Evolutionary conservation across 768 basidiomycete genomes (phyloP).

Genomic region (Auricularia cornea): DNA sequence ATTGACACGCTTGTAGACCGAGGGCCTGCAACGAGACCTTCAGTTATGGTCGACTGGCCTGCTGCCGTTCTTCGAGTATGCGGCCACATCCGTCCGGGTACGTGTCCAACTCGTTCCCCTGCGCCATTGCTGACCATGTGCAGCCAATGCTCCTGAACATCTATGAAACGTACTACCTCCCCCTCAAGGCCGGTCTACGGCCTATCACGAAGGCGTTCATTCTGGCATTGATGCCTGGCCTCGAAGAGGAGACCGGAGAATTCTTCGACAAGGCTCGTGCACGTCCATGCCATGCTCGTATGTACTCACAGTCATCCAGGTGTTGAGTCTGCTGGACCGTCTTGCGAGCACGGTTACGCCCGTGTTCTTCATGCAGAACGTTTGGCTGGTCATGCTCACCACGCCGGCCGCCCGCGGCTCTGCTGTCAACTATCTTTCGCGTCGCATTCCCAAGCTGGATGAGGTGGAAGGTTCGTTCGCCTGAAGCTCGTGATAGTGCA

Average conservation of each 20-base stretch:
- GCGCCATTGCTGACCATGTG: not conserved
- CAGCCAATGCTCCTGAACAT: constrained; percentile 83
- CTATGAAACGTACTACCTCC: constrained; percentile 89
- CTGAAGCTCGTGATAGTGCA: no score
- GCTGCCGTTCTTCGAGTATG: constrained; percentile 98
- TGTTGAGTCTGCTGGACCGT: constrained; percentile 68
- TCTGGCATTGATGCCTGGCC: constrained; percentile 83
- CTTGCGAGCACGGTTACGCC: constrained; percentile 77
- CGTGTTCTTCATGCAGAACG: constrained; percentile 89
- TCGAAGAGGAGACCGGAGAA: constrained; percentile 97
- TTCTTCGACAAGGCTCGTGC: constrained; percentile 77
- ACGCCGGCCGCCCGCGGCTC: constrained; percentile 78
- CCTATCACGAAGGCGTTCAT: constrained; percentile 94
- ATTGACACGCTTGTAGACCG: constrained; percentile 42
- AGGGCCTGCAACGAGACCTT: constrained; percentile 79
- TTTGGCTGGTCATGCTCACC: constrained; percentile 91
- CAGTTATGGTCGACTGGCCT: constrained; percentile 91
- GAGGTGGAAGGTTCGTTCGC: constrained; percentile 54
- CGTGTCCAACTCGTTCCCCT: constrained; percentile 4
- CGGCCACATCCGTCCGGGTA: constrained; percentile 97
- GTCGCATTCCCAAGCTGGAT: constrained; percentile 64
- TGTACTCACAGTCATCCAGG: constrained; percentile 34
- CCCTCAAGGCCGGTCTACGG: constrained; percentile 69
- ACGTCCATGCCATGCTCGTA: constrained; percentile 6
- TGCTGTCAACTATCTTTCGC: constrained; percentile 77